Evolutionary conservation across 257 asterid genomes (phyloP).

Genomic region (Nicotiana undulata): DNA sequence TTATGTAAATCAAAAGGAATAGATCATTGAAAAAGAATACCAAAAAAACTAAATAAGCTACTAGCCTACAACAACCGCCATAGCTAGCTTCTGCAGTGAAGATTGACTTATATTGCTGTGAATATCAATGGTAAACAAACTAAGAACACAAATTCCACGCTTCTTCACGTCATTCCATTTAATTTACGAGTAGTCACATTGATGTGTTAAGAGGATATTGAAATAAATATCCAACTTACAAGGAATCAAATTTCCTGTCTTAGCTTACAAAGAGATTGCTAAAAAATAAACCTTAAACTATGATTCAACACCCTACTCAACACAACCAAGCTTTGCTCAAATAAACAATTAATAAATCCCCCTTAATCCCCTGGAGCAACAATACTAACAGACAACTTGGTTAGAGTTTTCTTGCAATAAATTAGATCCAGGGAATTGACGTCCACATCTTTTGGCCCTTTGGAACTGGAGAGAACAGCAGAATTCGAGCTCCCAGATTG

Average conservation of each 20-base stretch:
- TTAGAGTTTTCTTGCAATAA: neutral
- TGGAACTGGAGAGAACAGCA: neutral
- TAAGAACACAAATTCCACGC: neutral
- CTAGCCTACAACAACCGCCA: neutral
- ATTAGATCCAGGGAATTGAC: neutral
- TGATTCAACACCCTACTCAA: neutral
- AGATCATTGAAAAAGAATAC: neutral
- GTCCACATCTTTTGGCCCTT: neutral
- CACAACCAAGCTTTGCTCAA: slow-evolving; percentile 8
- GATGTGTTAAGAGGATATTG: slow-evolving; percentile 6
- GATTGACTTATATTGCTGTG: neutral
- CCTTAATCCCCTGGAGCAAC: neutral
- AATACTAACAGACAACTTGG: neutral
- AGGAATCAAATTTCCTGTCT: slow-evolving; percentile 3
- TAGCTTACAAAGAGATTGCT: neutral
- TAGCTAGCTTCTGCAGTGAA: neutral
- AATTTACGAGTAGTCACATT: neutral
- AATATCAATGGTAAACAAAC: neutral
- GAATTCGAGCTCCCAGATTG: neutral
- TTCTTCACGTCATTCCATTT: slow-evolving; percentile 1
- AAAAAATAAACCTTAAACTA: neutral
- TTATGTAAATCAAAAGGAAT: neutral
- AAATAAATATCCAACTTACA: slow-evolving; percentile 10
- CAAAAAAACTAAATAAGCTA: neutral
- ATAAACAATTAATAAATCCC: neutral